Evolutionary conservation across 805 yeast genomes (phyloP), one percentile per base, ranked within the genome.

Genomic region (Saccharomycopsis sp.): DNA sequence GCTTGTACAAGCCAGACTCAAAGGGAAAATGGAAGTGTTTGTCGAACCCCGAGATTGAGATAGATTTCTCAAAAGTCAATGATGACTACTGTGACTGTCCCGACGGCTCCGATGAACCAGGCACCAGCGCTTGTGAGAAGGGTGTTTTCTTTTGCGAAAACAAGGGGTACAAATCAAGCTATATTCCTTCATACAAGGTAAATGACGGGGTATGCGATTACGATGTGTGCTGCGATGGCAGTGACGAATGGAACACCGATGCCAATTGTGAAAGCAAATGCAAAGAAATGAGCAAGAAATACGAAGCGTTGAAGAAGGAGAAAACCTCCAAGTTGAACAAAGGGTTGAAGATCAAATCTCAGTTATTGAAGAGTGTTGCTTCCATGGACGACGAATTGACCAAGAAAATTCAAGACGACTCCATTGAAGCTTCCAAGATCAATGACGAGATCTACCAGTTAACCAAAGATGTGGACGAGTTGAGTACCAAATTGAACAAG

Each of bases 61-160:
- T 89, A 15, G 65, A 77, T 30, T 64, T 65, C 38, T 63, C 63
- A 27, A 82, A 77, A 53, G 69, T 89, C 51, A 89, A 89, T 57
- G 96, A 92, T 58, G 81, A 87, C 52, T 80, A 70, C 54, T 89
- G 97, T 61, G 97, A 92, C 54, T 89, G 97, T 63, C 96, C 96
- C 0, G 98, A 92, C 61, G 97, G 97, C 0, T 77, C 88, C 4
- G 98, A 92, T 62, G 97, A 92, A 58, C 96, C 96, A 0, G 96
- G 96, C 0, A 89, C 97, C 1, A 64, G 80, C 30, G 96, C 96
- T 0, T 89, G 97, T 58, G 53, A 59, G 13, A 38, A 50, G 5
- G 60, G 61, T n/a, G 49, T 51, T 35, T 88, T 86, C 53, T 87
- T 75, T 58, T 89, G 98, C 61, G 72, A 59, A 6, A 92, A 92